Evolutionary conservation across 805 yeast species (phyloP), one percentile per base, ranked within the genome.

Genomic region (Starmerella riodocensis): DNA sequence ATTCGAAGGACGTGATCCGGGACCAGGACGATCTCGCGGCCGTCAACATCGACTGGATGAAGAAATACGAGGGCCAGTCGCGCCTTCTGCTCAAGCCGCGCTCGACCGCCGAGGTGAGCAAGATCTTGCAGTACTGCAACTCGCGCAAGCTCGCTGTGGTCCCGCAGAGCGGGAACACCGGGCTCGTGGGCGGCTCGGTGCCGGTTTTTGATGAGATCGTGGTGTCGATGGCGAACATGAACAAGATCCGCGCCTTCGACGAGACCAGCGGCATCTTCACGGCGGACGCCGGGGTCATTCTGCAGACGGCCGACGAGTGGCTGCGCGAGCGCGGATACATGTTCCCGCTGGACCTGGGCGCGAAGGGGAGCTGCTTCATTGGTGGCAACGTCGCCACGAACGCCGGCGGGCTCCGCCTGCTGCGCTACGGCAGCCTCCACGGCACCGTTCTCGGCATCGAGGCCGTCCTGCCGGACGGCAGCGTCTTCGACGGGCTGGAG

Each of bases 141-240:
- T 80, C 76, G 26, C 63, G 77, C 29, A 72, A 68, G 44, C 61
- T 86, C 24, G 94, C 96, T 0, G 75, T 86, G 36, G 94, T 84
- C 12, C 96, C 96, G 12, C 96, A 86, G 62, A 94, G 96, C 57
- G 96, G 96, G 50, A 86, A 86, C 63, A 86, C 96, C 1, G 94
- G 95, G 21, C 69, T 86, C 32, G 96, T 86, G 31, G 96, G 96
- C 50, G 96, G 95, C 7, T 79, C 93, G 3, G 74, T 77, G 16
- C 95, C 96, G 0, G 78, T 86, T 1, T 86, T 85, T 57, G 96
- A 86, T 58, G 96, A 86, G 62, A 73, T 86, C 34, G 70, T 86
- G 21, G 47, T 86, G 19, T 78, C 83, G 2, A 61, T 84, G 37
- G 61, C 78, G 14, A 70, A 68, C 51, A 53, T 86, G 64, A 83